A percentile compares a stretch with the other conserved stretches of the same genome.
Conservation (phyloP, 2,329 filamentous ascomycete genomes). For the Ceratocystiopsis brevicomis region DNA sequence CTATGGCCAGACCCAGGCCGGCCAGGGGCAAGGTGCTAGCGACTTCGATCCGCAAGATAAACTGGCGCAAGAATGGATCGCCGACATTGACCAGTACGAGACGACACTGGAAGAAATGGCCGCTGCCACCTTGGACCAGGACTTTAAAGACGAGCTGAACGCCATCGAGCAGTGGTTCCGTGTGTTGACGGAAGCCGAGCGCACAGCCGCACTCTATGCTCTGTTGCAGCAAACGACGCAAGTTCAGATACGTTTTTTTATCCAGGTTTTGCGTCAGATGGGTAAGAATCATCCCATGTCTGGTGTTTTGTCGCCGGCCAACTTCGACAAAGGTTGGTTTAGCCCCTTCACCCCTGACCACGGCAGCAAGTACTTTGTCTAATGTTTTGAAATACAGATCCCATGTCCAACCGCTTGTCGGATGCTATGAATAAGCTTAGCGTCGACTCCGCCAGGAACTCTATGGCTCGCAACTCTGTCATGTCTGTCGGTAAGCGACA, state of each 20-base stretch:
- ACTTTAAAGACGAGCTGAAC: constrained; percentile 97
- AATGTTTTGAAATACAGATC: constrained; percentile 37
- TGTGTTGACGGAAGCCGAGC: constrained; percentile 87
- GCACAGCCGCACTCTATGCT: constrained; percentile 87
- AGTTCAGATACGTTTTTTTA: constrained; percentile 97
- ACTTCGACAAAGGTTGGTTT: constrained; percentile 77
- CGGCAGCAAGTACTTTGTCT: not conserved
- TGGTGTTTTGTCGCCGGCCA: constrained; percentile 79
- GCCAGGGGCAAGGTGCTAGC: constrained; percentile 44
- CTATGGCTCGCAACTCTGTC: constrained; percentile 60
- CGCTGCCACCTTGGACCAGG: constrained; percentile 91
- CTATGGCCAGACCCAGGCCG: constrained; percentile 59
- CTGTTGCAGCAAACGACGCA: constrained; percentile 95
- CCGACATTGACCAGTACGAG: constrained; percentile 97
- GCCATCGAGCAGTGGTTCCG: constrained; percentile 99
- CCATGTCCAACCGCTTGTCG: constrained; percentile 88
- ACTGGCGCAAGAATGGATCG: constrained; percentile 94
- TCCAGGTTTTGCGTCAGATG: constrained; percentile 97
- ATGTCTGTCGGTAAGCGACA: constrained; percentile 66
- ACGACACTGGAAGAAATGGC: constrained; percentile 99
- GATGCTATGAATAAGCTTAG: constrained; percentile 94
- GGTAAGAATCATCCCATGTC: constrained; percentile 96
- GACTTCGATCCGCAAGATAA: constrained; percentile 78
- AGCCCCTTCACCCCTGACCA: too few species aligned
- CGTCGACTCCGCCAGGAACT: constrained; percentile 73